A percentile compares a stretch with the other conserved stretches of the same genome.
Conservation (phyloP, 345 rosid species). For the Citrus medica region DNA sequence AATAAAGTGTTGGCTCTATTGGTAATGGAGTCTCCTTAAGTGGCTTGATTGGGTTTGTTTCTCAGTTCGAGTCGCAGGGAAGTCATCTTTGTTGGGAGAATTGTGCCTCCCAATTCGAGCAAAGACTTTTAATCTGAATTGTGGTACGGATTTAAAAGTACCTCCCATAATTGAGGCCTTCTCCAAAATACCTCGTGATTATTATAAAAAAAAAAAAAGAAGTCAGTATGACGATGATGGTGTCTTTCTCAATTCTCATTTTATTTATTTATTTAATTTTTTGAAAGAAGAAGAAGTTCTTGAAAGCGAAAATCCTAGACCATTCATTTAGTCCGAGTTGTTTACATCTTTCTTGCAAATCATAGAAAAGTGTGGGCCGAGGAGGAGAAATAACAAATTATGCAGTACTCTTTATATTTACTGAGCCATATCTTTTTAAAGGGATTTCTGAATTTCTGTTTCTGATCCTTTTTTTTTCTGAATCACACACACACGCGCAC, state of each 20-base stretch:
- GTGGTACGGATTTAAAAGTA: too few relatives aligned
- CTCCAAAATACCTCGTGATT: too few relatives aligned
- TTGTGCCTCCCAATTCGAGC: too few relatives aligned
- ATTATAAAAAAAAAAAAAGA: background rate
- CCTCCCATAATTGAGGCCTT: too few relatives aligned
- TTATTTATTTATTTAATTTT: too few relatives aligned
- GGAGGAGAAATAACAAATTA: background rate
- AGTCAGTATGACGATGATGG: background rate
- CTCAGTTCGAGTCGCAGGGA: too few relatives aligned
- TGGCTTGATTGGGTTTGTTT: too few relatives aligned
- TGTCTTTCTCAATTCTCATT: constrained; percentile 5
- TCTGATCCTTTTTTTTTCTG: constrained; percentile 7
- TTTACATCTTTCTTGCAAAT: constrained; percentile 21
- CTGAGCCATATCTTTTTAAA: constrained; percentile 18
- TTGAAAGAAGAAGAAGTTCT: background rate
- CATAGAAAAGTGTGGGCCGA: constrained; percentile 5
- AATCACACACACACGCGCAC: too few relatives aligned
- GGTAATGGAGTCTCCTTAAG: too few relatives aligned
- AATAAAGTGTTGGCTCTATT: too few relatives aligned
- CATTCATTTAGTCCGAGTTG: constrained; percentile 12
- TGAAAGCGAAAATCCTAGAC: background rate
- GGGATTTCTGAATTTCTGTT: constrained; percentile 1
- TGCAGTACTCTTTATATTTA: background rate
- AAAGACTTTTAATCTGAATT: too few relatives aligned
- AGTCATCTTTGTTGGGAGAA: too few relatives aligned